A percentile compares a stretch with the other conserved stretches of the same genome.
Evolutionary conservation across 148 eudicot genomes (phyloP).

Genomic region (Linanthus parryae): DNA sequence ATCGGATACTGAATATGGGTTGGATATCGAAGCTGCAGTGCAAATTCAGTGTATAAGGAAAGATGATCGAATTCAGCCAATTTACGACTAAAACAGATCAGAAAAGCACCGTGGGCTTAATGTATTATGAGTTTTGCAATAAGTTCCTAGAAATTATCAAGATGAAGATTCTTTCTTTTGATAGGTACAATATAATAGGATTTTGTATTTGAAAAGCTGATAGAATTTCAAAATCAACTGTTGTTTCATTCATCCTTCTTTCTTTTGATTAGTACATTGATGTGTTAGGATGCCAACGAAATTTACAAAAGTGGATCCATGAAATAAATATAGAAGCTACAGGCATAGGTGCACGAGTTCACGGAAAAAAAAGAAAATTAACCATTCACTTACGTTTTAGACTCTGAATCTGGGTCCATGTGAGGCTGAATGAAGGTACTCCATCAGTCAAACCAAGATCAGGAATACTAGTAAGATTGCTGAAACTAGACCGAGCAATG

Average conservation of each 20-base stretch:
- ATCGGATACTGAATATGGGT: conserved; percentile 20
- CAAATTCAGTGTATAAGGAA: neutral
- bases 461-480: conserved; percentile 26
- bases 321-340: too few relatives aligned
- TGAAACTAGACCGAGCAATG: conserved; percentile 38
- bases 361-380: too few relatives aligned
- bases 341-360: too few relatives aligned
- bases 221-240: too few relatives aligned
- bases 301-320: too few relatives aligned
- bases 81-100: too few relatives aligned
- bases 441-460: conserved; percentile 47
- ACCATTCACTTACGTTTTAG: conserved; percentile 83
- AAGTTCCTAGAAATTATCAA: too few relatives aligned
- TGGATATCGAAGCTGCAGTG: conserved; percentile 62
- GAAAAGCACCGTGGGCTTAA: neutral
- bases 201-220: too few relatives aligned
- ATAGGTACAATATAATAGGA: too few relatives aligned
- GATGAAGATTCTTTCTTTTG: neutral
- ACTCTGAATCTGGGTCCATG: conserved; percentile 59
- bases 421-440: conserved; percentile 64
- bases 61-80: neutral
- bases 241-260: too few relatives aligned
- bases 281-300: too few relatives aligned
- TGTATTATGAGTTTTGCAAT: neutral
- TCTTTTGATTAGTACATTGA: too few relatives aligned